Conservation (phyloP, 2,329 filamentous ascomycete species). For the Westerdykella sp. region DNA sequence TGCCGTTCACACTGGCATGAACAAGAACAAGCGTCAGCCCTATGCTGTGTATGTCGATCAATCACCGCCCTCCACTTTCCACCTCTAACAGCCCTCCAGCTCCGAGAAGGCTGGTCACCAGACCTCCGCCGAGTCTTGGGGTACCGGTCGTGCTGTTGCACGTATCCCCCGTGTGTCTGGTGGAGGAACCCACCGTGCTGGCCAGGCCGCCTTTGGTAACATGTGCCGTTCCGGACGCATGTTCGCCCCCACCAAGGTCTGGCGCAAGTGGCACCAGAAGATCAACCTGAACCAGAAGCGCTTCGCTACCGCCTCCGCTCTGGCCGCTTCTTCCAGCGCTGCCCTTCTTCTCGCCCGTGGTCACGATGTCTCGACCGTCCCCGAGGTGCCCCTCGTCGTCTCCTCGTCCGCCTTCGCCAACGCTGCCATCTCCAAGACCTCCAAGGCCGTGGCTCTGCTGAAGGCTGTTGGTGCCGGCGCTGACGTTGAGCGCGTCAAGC, state of each 20-base stretch:
- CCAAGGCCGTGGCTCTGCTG: slow-evolving; percentile 77
- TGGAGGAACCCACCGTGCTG: slow-evolving; percentile 99
- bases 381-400: slow-evolving; percentile 95
- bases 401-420: slow-evolving; percentile 83
- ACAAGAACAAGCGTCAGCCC: slow-evolving; percentile 99
- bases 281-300: slow-evolving; percentile 99
- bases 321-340: slow-evolving; percentile 92
- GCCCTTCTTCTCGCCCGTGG: slow-evolving; percentile 94
- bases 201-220: slow-evolving; percentile 99
- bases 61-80: slow-evolving; percentile 1
- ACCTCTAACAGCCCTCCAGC: slow-evolving; percentile 19
- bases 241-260: slow-evolving; percentile 99
- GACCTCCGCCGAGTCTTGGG: slow-evolving; percentile 99
- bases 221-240: slow-evolving; percentile 99
- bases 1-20: slow-evolving; percentile 97
- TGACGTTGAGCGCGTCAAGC: slow-evolving; percentile 93
- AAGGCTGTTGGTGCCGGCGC: slow-evolving; percentile 83
- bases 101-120: slow-evolving; percentile 99
- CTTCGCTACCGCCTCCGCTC: slow-evolving; percentile 94
- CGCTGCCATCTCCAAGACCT: slow-evolving; percentile 78
- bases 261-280: slow-evolving; percentile 99
- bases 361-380: slow-evolving; percentile 85
- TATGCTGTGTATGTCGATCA: slow-evolving; percentile 73
- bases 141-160: slow-evolving; percentile 95
- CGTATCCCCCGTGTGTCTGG: slow-evolving; percentile 99